Percentiles rank a stretch among this genome's conserved stretches.
Evolutionary conservation across 2,329 filamentous ascomycete genomes (phyloP).

Genomic region (Paecilomyces sp.): DNA sequence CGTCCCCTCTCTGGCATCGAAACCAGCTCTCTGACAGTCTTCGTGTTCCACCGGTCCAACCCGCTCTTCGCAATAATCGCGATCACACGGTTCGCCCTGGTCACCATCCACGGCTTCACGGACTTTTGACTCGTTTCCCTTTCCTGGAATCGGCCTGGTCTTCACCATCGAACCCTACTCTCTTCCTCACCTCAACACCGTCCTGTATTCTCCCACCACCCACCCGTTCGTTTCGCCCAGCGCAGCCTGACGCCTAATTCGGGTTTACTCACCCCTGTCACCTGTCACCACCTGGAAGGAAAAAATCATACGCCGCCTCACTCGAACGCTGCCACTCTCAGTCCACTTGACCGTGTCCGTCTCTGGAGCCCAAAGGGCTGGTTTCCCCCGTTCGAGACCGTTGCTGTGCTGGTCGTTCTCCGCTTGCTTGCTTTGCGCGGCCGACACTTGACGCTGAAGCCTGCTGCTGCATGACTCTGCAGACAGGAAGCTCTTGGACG

Average conservation of each 20-base stretch:
- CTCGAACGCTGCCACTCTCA: conserved; percentile 1
- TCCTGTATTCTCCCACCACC: neutral
- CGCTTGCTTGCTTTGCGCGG: neutral
- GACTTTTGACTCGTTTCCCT: neutral
- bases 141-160: neutral
- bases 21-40: neutral
- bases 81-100: neutral
- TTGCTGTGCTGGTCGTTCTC: neutral
- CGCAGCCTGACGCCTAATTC: neutral
- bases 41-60: neutral
- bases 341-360: neutral
- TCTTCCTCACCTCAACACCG: no score
- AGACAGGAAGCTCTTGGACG: neutral
- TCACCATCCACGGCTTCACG: neutral
- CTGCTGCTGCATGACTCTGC: neutral
- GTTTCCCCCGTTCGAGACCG: neutral
- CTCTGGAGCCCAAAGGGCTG: neutral
- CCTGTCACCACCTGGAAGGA: neutral
- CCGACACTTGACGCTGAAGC: neutral
- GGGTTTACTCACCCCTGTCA: neutral
- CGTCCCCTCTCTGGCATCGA: neutral
- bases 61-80: neutral
- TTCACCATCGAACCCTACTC: neutral
- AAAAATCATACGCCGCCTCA: neutral
- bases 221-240: neutral